These are phyloP conservation scores for Onygenales sp. DNA, from an alignment of 2,329 filamentous ascomycete genomes.

Conservation along the genomic window DNA sequence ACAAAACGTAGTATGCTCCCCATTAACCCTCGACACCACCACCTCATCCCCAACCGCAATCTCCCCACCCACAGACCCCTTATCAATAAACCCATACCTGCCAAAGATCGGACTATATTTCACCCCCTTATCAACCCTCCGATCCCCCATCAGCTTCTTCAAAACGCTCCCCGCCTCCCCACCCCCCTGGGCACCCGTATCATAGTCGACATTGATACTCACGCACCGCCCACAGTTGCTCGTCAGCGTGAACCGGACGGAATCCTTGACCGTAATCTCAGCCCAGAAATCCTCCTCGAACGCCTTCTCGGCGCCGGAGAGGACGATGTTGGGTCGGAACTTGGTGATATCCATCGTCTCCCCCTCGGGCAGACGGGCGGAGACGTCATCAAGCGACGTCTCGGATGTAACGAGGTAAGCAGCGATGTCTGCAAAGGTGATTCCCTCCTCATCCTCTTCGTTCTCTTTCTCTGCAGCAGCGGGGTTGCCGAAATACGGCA, in stretches of 20 bases:
- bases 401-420: conserved; percentile 65
- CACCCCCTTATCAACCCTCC: conserved; percentile 58
- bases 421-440: conserved; percentile 66
- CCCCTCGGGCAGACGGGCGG: conserved; percentile 41
- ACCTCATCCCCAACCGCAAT: conserved; percentile 51
- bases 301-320: conserved; percentile 46
- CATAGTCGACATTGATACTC: conserved; percentile 63
- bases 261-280: conserved; percentile 41
- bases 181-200: conserved; percentile 49
- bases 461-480: background rate
- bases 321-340: conserved; percentile 64
- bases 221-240: conserved; percentile 61
- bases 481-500: conserved; percentile 3
- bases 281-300: conserved; percentile 69
- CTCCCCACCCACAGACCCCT: conserved; percentile 22
- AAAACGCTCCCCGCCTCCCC: conserved; percentile 53
- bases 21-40: conserved; percentile 40
- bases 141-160: conserved; percentile 61
- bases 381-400: conserved; percentile 60
- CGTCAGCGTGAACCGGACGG: conserved; percentile 46
- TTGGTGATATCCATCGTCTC: conserved; percentile 54
- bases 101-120: conserved; percentile 66
- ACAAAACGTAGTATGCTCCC: conserved; percentile 47
- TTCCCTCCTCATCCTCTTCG: conserved; percentile 35
- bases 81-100: conserved; percentile 55